Percentiles rank a stretch among this genome's conserved stretches.
phyloP scores from a whole-genome alignment of 768 basidiomycete genomes.

The Trametes coccinea region DNA sequence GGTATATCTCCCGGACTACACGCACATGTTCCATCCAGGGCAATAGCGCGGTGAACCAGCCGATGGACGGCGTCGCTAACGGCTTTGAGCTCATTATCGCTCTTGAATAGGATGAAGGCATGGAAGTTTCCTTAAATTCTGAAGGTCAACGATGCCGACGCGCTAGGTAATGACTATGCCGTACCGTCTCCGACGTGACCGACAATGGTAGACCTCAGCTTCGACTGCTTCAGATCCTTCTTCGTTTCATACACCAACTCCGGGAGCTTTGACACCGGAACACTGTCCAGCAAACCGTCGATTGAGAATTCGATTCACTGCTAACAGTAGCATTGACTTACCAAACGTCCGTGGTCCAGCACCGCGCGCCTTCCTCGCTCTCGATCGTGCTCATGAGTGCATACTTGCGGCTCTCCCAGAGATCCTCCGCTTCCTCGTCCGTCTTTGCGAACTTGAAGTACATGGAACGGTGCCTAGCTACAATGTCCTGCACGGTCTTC shows the following conservation, averaged over 20 bases:
- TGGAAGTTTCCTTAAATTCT: conserved; percentile 47
- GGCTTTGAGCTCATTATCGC: conserved; percentile 55
- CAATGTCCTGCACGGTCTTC: conserved; percentile 56
- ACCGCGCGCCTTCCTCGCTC: conserved; percentile 59
- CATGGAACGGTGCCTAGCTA: conserved; percentile 64
- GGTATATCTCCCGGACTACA: not conserved
- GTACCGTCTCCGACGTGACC: conserved; percentile 81
- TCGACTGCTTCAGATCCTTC: conserved; percentile 63
- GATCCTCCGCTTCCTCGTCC: conserved; percentile 69
- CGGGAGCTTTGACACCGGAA: conserved; percentile 69
- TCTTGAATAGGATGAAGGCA: conserved; percentile 55
- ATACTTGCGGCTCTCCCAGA: conserved; percentile 89
- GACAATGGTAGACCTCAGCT: conserved; percentile 68
- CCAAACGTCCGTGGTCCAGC: conserved; percentile 94
- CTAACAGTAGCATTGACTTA: conserved; percentile 33
- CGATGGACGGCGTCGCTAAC: conserved; percentile 67
- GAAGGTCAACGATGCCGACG: not conserved
- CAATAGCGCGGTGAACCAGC: conserved; percentile 68
- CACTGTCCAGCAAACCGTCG: conserved; percentile 38
- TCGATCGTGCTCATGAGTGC: conserved; percentile 72
- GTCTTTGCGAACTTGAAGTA: conserved; percentile 73
- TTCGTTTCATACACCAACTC: conserved; percentile 77
- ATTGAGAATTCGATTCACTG: not conserved
- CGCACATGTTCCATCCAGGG: conserved; percentile 76
- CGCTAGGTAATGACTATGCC: not conserved